Conservation (phyloP, 1,284 basidiomycete species). For the Ceratobasidium sp. region DNA sequence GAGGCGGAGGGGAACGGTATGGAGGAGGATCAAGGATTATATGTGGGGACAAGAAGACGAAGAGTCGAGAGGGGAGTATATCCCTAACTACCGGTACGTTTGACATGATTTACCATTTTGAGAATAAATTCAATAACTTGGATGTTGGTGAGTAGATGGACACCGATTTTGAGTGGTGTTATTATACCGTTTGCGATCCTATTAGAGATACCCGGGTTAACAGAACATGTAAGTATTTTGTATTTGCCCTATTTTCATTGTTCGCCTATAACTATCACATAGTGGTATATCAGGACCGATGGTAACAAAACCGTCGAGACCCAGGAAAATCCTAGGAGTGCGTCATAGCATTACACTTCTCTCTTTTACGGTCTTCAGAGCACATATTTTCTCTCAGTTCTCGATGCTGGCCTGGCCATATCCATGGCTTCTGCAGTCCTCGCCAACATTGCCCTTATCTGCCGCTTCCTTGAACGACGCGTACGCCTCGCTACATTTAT, state of each 20-base stretch:
- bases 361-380: conserved; percentile 45
- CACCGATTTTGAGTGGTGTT: conserved; percentile 78
- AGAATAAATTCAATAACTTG: no score
- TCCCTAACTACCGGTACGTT: conserved; percentile 49
- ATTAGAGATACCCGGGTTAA: conserved; percentile 83
- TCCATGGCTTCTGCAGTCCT: conserved; percentile 78
- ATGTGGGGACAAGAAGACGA: conserved; percentile 47
- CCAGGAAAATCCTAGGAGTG: conserved; percentile 65
- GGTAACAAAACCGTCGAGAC: conserved; percentile 65
- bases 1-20: not conserved
- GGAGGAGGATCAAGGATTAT: conserved; percentile 39
- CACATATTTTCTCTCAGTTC: conserved; percentile 55
- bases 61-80: conserved; percentile 45
- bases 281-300: conserved; percentile 69
- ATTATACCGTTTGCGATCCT: conserved; percentile 83
- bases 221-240: conserved; percentile 60
- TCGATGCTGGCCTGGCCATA: conserved; percentile 74
- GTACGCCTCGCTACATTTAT: conserved; percentile 74
- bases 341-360: not conserved
- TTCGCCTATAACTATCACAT: not conserved
- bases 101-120: no score
- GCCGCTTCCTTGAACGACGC: conserved; percentile 78
- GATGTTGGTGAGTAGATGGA: conserved; percentile 54
- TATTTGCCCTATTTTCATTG: not conserved
- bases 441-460: conserved; percentile 78